Percentiles rank a stretch among this genome's conserved stretches.
Conservation (phyloP, 805 yeast species). For the Candida broadrunensis region DNA sequence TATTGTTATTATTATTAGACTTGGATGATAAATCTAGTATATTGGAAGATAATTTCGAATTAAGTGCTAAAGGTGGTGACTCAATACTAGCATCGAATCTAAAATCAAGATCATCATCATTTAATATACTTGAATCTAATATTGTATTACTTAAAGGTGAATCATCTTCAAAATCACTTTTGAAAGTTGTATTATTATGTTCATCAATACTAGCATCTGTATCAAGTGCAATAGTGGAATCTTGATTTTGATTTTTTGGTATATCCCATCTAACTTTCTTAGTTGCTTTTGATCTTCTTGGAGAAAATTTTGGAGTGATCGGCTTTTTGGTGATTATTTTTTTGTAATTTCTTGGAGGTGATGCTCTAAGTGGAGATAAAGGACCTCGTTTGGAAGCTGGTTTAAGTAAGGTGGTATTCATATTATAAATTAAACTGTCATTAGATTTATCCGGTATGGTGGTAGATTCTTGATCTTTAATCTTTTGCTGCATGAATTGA, state of each 20-base stretch:
- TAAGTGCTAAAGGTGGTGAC: conserved; percentile 22
- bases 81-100: conserved; percentile 25
- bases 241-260: conserved; percentile 17
- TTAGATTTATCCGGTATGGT: not conserved
- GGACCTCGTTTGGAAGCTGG: conserved; percentile 17
- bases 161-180: conserved; percentile 16
- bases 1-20: conserved; percentile 5
- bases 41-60: conserved; percentile 2
- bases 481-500: conserved; percentile 22
- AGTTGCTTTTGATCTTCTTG: conserved; percentile 2
- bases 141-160: conserved; percentile 26
- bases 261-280: conserved; percentile 50
- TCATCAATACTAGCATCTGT: conserved; percentile 33
- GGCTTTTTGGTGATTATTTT: conserved; percentile 1
- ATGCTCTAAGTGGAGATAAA: conserved; percentile 18
- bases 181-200: conserved; percentile 7
- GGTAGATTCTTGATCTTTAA: conserved; percentile 10
- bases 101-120: conserved; percentile 28
- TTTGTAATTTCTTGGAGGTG: conserved; percentile 12
- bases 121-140: conserved; percentile 13
- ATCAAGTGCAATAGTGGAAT: conserved; percentile 11
- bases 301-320: not conserved
- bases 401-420: not conserved
- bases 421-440: not conserved
- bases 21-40: conserved; percentile 4